A percentile compares a stretch with the other conserved stretches of the same genome.
These are phyloP conservation scores for Blepharisma undulans DNA, from an alignment of 169 alveolate species.

Conservation along the genomic window DNA sequence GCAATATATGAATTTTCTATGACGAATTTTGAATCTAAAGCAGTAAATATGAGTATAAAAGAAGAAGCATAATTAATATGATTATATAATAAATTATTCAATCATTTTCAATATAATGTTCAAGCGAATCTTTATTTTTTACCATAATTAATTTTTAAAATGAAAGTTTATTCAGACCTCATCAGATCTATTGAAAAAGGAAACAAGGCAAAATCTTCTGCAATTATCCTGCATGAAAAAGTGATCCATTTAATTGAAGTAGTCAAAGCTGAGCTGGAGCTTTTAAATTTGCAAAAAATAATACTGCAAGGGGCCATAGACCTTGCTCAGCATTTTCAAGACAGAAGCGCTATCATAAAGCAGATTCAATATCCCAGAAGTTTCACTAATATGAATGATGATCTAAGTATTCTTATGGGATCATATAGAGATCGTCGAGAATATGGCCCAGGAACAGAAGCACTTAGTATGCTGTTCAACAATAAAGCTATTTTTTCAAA, in stretches of 20 bases:
- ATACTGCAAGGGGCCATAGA: neutral
- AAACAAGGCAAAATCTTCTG: neutral
- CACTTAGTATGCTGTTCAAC: neutral
- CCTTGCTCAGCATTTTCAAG: neutral
- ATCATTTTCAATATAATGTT: too few species aligned
- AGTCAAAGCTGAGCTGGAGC: neutral
- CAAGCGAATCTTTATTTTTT: too few species aligned
- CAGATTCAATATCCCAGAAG: neutral
- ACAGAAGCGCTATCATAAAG: neutral
- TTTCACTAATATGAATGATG: neutral
- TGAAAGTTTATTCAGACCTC: neutral
- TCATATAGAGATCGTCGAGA: neutral
- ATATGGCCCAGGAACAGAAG: neutral
- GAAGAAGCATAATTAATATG: too few species aligned
- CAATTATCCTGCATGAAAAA: neutral
- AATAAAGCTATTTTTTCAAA: neutral
- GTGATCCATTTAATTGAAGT: too few species aligned
- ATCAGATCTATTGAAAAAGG: neutral
- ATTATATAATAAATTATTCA: too few species aligned
- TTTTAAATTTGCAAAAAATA: neutral
- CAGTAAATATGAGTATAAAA: too few species aligned
- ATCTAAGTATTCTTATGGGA: neutral
- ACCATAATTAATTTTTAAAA: too few species aligned
- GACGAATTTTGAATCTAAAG: too few species aligned
- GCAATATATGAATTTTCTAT: too few species aligned